Evolutionary conservation across 768 basidiomycete genomes (phyloP), one percentile per base, ranked within the genome.

Genomic region (Baorangia bicolor): DNA sequence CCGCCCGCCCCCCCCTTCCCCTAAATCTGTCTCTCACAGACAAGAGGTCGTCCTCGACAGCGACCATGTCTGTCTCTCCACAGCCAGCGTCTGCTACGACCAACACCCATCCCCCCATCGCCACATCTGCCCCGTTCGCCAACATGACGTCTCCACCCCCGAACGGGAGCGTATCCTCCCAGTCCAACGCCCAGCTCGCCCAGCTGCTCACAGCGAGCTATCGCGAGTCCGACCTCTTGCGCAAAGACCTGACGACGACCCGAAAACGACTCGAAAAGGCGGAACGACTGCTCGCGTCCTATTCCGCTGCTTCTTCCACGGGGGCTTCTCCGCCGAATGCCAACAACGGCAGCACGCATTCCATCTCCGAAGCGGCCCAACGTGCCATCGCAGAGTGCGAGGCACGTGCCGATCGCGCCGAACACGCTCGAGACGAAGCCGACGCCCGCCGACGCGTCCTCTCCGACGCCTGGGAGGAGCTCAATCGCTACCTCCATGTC

Each of bases 141-240:
- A 23, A 30, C 54, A 38, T 61, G 43, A 1, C 66, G n/a, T 40
- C 63, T 43, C 39, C 57, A 0, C 65, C 68, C 2, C 58, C 69
- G 0, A 62, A 61, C 33, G 60, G 56, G 4, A 11, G 65, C 27
- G 37, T 63, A 11, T 41, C 58, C 28, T 27, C 56, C 6, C 67
- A 70, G 27, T 76, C 78, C 18, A 75, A 82, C 60, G 72, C 83
- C 1, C 78, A 81, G 55, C 82, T 88, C 63, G 85, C 86, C 14
- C 61, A 74, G 8, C 77, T 87, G 45, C 82, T 88, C 64, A 65
- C 80, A 5, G 73, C 78, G 35, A 75, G 81, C 43, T 82, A 81
- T 62, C 73, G 73, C 60, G 84, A 87, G 42, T 66, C 71, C 34
- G 86, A 87, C 12, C 13, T 49, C 21, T 77, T 87, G 44, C 74